A percentile compares a stretch with the other conserved stretches of the same genome.
phyloP scores from a whole-genome alignment of 1,139 yeast species.

The Lodderomyces elongisporus region DNA sequence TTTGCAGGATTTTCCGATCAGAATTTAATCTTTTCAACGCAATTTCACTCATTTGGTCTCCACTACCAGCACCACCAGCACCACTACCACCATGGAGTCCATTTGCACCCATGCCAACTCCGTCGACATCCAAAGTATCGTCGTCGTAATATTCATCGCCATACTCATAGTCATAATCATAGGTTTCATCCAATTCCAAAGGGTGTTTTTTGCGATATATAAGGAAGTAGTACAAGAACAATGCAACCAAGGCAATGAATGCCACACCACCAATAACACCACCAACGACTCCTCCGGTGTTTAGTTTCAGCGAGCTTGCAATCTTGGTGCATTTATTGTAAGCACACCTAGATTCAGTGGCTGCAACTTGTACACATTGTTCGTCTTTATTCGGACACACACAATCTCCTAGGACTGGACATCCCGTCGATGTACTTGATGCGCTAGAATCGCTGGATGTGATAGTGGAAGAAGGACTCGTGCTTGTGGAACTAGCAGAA shows the following conservation, averaged over 20 bases:
- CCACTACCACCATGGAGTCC: conserved; percentile 4
- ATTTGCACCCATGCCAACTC: too few species aligned
- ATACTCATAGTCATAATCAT: conserved; percentile 17
- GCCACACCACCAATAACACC: conserved; percentile 56
- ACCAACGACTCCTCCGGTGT: conserved; percentile 57
- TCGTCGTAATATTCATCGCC: conserved; percentile 11
- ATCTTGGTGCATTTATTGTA: conserved; percentile 41
- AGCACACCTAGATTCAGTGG: conserved; percentile 57
- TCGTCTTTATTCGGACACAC: conserved; percentile 28
- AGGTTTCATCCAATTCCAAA: conserved; percentile 20
- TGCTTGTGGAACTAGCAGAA: too few species aligned
- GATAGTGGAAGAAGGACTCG: too few species aligned
- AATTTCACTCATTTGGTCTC: neutral
- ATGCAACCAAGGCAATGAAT: conserved; percentile 29
- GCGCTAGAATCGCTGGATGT: too few species aligned
- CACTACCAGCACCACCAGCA: neutral
- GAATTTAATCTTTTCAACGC: conserved; percentile 2
- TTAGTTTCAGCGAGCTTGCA: conserved; percentile 10
- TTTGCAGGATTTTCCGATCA: neutral
- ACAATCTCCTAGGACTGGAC: conserved; percentile 50
- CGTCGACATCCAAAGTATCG: conserved; percentile 15
- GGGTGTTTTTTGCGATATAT: conserved; percentile 27
- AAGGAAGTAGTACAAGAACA: conserved; percentile 30
- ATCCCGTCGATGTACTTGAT: too few species aligned
- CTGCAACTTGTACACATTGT: conserved; percentile 47